Evolutionary conservation across 148 eudicot species (phyloP), one percentile per base, ranked within the genome.

Genomic region (Rhododendron williamsianum): DNA sequence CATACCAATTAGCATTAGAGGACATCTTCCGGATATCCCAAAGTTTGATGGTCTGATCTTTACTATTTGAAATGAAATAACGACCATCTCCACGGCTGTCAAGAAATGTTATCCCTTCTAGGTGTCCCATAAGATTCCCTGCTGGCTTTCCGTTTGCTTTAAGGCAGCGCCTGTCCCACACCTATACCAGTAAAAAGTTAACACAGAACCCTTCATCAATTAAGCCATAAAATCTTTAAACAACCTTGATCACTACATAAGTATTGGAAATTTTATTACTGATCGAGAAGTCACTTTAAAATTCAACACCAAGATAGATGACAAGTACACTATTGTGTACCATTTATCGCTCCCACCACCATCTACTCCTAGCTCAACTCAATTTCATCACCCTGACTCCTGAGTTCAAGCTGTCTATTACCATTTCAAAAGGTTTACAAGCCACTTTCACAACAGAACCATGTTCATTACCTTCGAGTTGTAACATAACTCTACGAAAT

Each of bases 1-100:
- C 90, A 80, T 94, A 94, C 98, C 91, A 67, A 60, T 84, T 45
- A 81, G 81, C 54, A 67, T 91, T 93, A 60, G 94, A 87, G 69
- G 98, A 91, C 98, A 96, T 95, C 87, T 95, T 96, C 69, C 99
- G 87, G 45, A 95, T 94, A 85, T 96, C 99, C 99, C 99, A 96
- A 33, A 96, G 92, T 86, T 96, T 96, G 67, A 91, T 92, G 72
- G 92, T 76, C 88, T 96, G 99, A 84, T 96, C 99, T 91, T 96
- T 96, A 58, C 97, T 97, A 88, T 96, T 96, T 78, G 98, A 96
- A 67, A 96, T 96, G 25, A 96, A 91, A 87, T 96, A 92, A 33
- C 98, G 97, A 43, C 99, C 99, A 89, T 96, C 99, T 83, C 98
- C 98, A 77, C 97, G 93, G 81, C 97, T 93, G 82, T 96, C 97